These are phyloP conservation scores for Fraxinus nigra DNA, from an alignment of 305 asterid species.

Conservation along the genomic window DNA sequence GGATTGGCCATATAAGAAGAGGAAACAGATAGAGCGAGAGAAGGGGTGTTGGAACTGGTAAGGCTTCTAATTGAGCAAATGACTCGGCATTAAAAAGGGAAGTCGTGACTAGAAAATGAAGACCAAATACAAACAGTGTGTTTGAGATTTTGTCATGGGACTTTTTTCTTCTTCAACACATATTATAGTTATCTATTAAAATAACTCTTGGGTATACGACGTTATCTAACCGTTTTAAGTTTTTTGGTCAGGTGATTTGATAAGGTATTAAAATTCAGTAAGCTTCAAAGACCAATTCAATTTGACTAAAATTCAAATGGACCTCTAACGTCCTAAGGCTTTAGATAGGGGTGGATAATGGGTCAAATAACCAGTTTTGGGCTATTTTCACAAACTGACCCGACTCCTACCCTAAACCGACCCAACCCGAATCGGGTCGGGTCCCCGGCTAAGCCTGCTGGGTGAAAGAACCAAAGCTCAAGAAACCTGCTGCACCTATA, in stretches of 20 bases:
- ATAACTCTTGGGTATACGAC: not conserved
- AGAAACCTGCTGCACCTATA: too few relatives aligned
- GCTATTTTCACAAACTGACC: too few relatives aligned
- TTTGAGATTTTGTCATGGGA: not conserved
- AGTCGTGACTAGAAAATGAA: not conserved
- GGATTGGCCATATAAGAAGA: constrained; percentile 1
- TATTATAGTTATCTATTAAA: not conserved
- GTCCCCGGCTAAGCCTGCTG: too few relatives aligned
- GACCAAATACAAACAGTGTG: not conserved
- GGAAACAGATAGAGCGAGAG: constrained; percentile 2
- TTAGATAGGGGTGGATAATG: too few relatives aligned
- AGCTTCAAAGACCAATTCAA: not conserved
- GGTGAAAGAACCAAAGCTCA: too few relatives aligned
- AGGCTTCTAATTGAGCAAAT: constrained; percentile 3
- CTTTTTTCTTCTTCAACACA: not conserved
- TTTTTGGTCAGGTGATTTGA: not conserved
- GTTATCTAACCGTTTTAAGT: not conserved
- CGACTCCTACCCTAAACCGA: too few relatives aligned
- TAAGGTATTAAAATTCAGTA: not conserved
- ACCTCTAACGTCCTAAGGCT: too few relatives aligned
- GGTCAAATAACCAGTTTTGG: too few relatives aligned
- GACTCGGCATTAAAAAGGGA: constrained; percentile 6
- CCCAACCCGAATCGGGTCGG: too few relatives aligned
- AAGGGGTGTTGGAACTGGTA: not conserved
- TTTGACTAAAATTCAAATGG: not conserved